These are phyloP conservation scores for Diplocarpon rosae DNA, from an alignment of 2,329 filamentous ascomycete genomes.

Conservation along the genomic window DNA sequence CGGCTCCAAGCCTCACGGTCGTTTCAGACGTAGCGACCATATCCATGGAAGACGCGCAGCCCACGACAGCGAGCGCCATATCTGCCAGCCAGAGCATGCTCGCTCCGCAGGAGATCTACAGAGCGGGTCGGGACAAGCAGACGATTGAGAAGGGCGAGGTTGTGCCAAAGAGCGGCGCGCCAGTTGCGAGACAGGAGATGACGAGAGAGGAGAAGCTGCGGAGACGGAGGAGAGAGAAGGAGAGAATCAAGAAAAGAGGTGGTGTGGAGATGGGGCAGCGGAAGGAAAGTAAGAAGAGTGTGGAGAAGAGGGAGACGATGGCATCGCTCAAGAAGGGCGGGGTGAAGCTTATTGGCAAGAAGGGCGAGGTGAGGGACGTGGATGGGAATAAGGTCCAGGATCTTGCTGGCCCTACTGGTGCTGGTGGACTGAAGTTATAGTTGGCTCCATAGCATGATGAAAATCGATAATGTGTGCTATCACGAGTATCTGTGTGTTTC, in stretches of 20 bases:
- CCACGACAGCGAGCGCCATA: conserved; percentile 67
- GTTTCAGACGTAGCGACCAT: conserved; percentile 87
- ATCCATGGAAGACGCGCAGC: conserved; percentile 89
- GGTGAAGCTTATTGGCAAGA: conserved; percentile 85
- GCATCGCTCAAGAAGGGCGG: conserved; percentile 64
- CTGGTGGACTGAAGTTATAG: conserved; percentile 51
- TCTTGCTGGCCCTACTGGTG: conserved; percentile 38
- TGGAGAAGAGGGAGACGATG: conserved; percentile 39
- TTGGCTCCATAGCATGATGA: not conserved
- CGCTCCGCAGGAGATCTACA: conserved; percentile 91
- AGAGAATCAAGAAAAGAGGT: conserved; percentile 63
- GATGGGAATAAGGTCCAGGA: conserved; percentile 65
- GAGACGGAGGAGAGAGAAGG: conserved; percentile 70
- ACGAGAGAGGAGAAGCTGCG: conserved; percentile 73
- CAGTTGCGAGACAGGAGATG: conserved; percentile 77
- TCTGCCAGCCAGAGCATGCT: conserved; percentile 60
- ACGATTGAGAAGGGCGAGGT: conserved; percentile 56
- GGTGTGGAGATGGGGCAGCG: conserved; percentile 37
- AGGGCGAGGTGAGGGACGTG: conserved; percentile 74
- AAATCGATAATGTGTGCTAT: no score
- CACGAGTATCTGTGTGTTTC: no score
- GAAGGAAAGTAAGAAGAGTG: conserved; percentile 46
- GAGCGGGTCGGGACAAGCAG: conserved; percentile 53
- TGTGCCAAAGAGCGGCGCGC: conserved; percentile 64
- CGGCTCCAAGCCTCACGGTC: conserved; percentile 71